phyloP scores from a whole-genome alignment of 2,329 filamentous ascomycete species.

The Bimuria novae-zelandiae region DNA sequence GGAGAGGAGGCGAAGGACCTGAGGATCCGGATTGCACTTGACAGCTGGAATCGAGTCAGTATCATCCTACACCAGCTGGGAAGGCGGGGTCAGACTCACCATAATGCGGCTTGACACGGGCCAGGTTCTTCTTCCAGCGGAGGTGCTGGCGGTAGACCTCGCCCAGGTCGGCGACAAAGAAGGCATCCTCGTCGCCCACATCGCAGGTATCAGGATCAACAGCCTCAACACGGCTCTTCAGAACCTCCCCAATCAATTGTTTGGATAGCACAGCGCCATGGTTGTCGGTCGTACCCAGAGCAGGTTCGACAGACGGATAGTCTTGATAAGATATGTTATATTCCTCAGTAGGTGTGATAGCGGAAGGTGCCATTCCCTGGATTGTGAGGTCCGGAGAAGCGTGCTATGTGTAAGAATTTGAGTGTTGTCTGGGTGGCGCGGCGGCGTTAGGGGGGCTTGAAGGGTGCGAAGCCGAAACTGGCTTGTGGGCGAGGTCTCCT shows the following conservation, averaged over 20 bases:
- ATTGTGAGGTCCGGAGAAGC: slow-evolving; percentile 31
- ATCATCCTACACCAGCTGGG: not conserved
- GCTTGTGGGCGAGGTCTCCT: slow-evolving; percentile 90
- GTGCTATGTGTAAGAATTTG: slow-evolving; percentile 11
- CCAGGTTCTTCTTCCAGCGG: slow-evolving; percentile 94
- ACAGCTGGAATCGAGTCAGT: slow-evolving; percentile 66
- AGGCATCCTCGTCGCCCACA: slow-evolving; percentile 93
- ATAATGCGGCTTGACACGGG: slow-evolving; percentile 94
- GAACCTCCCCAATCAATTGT: slow-evolving; percentile 81
- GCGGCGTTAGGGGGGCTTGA: slow-evolving; percentile 88
- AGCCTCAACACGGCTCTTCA: slow-evolving; percentile 81
- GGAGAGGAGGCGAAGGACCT: slow-evolving; percentile 85
- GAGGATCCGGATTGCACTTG: slow-evolving; percentile 96
- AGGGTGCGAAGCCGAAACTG: slow-evolving; percentile 87
- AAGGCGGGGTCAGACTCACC: slow-evolving; percentile 59
- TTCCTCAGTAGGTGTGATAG: slow-evolving; percentile 56
- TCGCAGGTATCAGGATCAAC: slow-evolving; percentile 89
- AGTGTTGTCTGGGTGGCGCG: slow-evolving; percentile 27
- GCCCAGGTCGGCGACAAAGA: slow-evolving; percentile 97
- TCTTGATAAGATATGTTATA: slow-evolving; percentile 48
- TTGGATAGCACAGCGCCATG: slow-evolving; percentile 64
- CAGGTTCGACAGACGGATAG: slow-evolving; percentile 33
- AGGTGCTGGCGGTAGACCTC: slow-evolving; percentile 98
- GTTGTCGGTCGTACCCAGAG: slow-evolving; percentile 47
- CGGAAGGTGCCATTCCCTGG: slow-evolving; percentile 75